Conservation (phyloP, 257 asterid genomes). For the Oldenlandia corymbosa region DNA sequence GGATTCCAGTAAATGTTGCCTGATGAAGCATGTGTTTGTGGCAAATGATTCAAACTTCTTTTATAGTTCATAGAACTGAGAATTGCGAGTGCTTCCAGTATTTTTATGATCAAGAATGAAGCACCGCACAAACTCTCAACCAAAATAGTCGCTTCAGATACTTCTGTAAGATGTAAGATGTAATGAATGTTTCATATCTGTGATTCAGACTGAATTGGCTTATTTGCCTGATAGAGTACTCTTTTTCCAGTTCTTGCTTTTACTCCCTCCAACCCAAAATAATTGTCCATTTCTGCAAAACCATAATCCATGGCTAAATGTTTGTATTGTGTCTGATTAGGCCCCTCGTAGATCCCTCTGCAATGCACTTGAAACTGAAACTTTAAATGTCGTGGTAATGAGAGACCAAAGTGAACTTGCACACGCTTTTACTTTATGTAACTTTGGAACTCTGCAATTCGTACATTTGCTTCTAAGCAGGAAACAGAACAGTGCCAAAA, state of each 20-base stretch:
- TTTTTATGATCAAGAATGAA: neutral
- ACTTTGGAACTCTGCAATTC: neutral
- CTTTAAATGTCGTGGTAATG: neutral
- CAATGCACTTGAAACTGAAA: too few relatives aligned
- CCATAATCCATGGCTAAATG: too few relatives aligned
- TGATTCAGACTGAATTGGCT: too few relatives aligned
- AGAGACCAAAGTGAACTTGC: neutral
- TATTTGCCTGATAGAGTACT: too few relatives aligned
- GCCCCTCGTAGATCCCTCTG: too few relatives aligned
- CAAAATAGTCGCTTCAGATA: too few relatives aligned
- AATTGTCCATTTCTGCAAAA: too few relatives aligned
- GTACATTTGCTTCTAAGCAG: slow-evolving; percentile 3
- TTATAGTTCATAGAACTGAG: neutral
- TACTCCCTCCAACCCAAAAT: too few relatives aligned
- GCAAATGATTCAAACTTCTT: neutral
- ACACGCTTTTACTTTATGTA: neutral
- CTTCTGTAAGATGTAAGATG: too few relatives aligned
- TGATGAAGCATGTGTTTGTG: neutral
- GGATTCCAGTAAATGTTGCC: slow-evolving; percentile 4
- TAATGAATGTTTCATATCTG: too few relatives aligned
- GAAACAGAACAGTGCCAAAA: neutral
- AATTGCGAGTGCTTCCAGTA: neutral
- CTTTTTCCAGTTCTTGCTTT: too few relatives aligned
- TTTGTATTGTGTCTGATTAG: too few relatives aligned
- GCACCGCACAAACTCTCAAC: neutral